Evolutionary conservation across 805 yeast genomes (phyloP).

Genomic region (Barnettozyma sucrosica): DNA sequence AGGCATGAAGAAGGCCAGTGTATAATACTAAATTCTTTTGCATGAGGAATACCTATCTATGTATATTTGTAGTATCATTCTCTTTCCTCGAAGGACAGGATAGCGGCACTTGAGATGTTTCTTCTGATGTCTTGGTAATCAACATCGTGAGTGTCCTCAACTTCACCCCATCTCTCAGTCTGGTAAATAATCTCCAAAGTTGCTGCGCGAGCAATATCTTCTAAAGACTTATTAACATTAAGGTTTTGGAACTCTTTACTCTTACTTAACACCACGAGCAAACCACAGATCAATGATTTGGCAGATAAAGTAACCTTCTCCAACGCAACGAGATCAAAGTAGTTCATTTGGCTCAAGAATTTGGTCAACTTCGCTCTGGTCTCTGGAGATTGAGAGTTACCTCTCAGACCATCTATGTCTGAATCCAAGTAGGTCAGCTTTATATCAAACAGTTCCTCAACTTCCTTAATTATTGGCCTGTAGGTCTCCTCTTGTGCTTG

Average conservation of each 20-base stretch:
- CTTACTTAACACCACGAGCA: conserved; percentile 48
- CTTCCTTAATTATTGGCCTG: conserved; percentile 63
- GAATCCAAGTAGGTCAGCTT: conserved; percentile 63
- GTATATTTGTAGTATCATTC: background rate
- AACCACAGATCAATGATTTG: conserved; percentile 82
- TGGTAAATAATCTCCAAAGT: conserved; percentile 81
- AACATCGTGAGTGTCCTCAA: conserved; percentile 98
- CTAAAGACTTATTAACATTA: conserved; percentile 51
- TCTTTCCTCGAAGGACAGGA: conserved; percentile 37
- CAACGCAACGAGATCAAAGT: conserved; percentile 80
- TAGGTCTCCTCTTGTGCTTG: conserved; percentile 73
- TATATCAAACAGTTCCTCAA: conserved; percentile 49
- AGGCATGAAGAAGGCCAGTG: background rate
- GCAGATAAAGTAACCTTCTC: conserved; percentile 85
- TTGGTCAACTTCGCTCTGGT: conserved; percentile 55
- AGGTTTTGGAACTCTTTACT: conserved; percentile 26
- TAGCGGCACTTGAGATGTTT: conserved; percentile 72
- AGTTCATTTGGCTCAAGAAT: conserved; percentile 58
- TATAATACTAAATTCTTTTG: background rate
- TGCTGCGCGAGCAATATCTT: conserved; percentile 70
- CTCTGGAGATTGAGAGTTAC: conserved; percentile 62
- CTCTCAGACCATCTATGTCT: conserved; percentile 73
- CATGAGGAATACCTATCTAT: background rate
- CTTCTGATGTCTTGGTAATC: conserved; percentile 85
- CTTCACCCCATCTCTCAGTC: conserved; percentile 94